These are phyloP conservation scores for Carex littledalei DNA, from an alignment of 176 grass and related monocot genomes.

Conservation along the genomic window DNA sequence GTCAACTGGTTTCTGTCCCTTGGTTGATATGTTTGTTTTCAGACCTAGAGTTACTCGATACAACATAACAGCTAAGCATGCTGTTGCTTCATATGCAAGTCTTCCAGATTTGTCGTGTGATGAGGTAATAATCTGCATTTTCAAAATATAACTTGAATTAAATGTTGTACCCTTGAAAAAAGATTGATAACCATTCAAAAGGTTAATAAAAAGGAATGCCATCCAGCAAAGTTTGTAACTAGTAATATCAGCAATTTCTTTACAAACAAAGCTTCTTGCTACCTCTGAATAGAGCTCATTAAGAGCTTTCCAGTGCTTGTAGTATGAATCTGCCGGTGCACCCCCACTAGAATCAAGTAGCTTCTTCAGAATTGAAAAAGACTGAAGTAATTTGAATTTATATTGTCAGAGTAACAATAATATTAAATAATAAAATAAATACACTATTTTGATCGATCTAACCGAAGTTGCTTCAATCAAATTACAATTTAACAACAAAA, in stretches of 20 bases:
- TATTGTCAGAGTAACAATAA: constrained; percentile 11
- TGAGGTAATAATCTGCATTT: constrained; percentile 62
- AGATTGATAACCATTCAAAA: constrained; percentile 14
- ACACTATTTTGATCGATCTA: background rate
- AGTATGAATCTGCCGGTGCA: constrained; percentile 44
- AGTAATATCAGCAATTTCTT: background rate
- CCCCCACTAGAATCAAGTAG: constrained; percentile 54
- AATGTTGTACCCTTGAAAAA: background rate
- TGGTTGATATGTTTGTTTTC: constrained; percentile 58
- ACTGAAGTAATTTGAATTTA: constrained; percentile 41
- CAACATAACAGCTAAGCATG: constrained; percentile 81
- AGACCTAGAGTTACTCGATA: constrained; percentile 45
- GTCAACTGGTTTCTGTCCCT: constrained; percentile 40
- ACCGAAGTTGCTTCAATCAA: constrained; percentile 8
- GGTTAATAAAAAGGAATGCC: constrained; percentile 1
- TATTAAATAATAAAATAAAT: constrained; percentile 12
- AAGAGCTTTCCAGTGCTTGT: constrained; percentile 47
- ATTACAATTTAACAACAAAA: background rate
- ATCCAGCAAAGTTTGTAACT: background rate
- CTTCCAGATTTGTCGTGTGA: constrained; percentile 75
- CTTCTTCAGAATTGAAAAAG: constrained; percentile 64
- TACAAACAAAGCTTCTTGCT: background rate
- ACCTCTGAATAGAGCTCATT: constrained; percentile 91
- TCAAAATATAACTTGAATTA: background rate
- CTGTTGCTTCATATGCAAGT: constrained; percentile 69